These are phyloP conservation scores for Tolypocladium tropicale DNA, from an alignment of 2,329 filamentous ascomycete species.

Conservation along the genomic window DNA sequence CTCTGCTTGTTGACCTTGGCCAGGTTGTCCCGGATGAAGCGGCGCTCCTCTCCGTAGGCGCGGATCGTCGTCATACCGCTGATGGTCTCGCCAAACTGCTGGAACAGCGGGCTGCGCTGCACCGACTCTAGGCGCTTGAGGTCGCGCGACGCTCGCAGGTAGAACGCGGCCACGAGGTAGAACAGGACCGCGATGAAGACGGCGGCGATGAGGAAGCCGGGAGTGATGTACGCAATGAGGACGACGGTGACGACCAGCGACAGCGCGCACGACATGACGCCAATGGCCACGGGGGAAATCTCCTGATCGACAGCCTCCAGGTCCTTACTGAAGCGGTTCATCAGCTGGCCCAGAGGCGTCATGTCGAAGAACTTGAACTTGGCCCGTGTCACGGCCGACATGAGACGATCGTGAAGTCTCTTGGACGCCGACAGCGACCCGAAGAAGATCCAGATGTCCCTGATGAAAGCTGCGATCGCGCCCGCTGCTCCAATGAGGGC, in stretches of 20 bases:
- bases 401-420: slow-evolving; percentile 69
- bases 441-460: slow-evolving; percentile 84
- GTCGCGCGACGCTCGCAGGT: slow-evolving; percentile 86
- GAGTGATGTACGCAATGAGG: slow-evolving; percentile 81
- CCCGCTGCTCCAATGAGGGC: slow-evolving; percentile 69
- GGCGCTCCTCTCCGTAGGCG: slow-evolving; percentile 86
- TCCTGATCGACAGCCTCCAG: slow-evolving; percentile 93
- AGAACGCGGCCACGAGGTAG: slow-evolving; percentile 73
- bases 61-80: slow-evolving; percentile 93
- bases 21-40: slow-evolving; percentile 90
- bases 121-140: slow-evolving; percentile 92
- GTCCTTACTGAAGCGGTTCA: slow-evolving; percentile 98
- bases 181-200: slow-evolving; percentile 79
- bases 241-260: slow-evolving; percentile 74
- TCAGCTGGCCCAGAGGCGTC: slow-evolving; percentile 88
- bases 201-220: slow-evolving; percentile 79
- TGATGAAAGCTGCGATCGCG: slow-evolving; percentile 68
- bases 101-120: slow-evolving; percentile 88
- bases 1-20: slow-evolving; percentile 80
- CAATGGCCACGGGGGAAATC: slow-evolving; percentile 82
- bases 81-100: slow-evolving; percentile 94
- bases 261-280: slow-evolving; percentile 53
- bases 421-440: slow-evolving; percentile 83
- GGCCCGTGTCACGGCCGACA: slow-evolving; percentile 71
- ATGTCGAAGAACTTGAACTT: slow-evolving; percentile 98